Evolutionary conservation across 257 asterid genomes (phyloP).

Genomic region (Euphrasia confusa): DNA sequence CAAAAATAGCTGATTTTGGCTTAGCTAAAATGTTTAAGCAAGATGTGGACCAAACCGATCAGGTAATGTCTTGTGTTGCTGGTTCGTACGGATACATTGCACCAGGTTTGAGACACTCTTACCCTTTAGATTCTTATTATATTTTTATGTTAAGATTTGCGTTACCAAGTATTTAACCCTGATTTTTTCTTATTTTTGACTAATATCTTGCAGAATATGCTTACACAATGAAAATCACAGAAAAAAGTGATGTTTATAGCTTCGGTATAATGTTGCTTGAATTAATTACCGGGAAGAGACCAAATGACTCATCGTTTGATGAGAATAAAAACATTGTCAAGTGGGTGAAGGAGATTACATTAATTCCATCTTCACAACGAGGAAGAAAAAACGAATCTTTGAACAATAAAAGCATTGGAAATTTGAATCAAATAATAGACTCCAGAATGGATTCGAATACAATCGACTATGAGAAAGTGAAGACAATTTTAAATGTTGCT

Average conservation of each 20-base stretch:
- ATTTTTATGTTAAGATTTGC: no score
- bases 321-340: conserved; percentile 54
- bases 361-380: conserved; percentile 25
- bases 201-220: no score
- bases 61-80: conserved; percentile 24
- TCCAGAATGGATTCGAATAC: conserved; percentile 37
- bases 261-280: conserved; percentile 67
- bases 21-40: conserved; percentile 22
- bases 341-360: conserved; percentile 52
- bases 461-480: conserved; percentile 35
- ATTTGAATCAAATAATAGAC: conserved; percentile 45
- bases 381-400: conserved; percentile 7
- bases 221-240: no score
- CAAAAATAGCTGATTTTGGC: conserved; percentile 30
- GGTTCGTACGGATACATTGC: conserved; percentile 30
- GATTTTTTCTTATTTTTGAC: no score
- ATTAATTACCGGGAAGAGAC: conserved; percentile 52
- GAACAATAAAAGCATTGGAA: not conserved
- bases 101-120: conserved; percentile 13
- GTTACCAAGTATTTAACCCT: no score
- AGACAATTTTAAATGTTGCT: conserved; percentile 52
- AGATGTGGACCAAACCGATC: conserved; percentile 15
- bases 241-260: conserved; percentile 73
- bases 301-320: conserved; percentile 46
- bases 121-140: no score